These are phyloP conservation scores for Paraurostyla sp. DNA, from an alignment of 73 alveolate genomes.

Conservation along the genomic window DNA sequence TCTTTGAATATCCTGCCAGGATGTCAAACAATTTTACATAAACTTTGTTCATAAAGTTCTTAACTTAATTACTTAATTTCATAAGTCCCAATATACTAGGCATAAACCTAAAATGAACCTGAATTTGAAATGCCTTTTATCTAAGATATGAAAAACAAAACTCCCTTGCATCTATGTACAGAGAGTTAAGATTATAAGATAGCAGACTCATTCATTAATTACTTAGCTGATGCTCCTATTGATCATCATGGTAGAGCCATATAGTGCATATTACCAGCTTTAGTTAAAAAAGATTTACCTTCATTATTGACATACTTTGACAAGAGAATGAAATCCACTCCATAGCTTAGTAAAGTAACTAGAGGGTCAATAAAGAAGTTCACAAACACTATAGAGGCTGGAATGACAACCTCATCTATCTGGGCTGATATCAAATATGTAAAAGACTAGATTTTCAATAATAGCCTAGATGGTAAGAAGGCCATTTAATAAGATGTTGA, in stretches of 20 bases:
- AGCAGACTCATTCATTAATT: conserved; percentile 9
- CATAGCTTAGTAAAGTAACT: neutral
- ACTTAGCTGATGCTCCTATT: conserved; percentile 46
- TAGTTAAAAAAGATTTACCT: conserved; percentile 6
- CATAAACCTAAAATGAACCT: neutral
- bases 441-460: neutral
- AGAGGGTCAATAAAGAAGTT: conserved; percentile 8
- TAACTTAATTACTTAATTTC: neutral
- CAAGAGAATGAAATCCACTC: neutral
- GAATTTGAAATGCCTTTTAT: conserved; percentile 63
- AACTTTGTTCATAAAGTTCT: neutral
- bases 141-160: neutral
- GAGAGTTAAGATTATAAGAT: conserved; percentile 34
- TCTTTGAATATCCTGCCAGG: conserved; percentile 54
- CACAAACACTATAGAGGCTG: neutral
- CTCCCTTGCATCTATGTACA: conserved; percentile 19
- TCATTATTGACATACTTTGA: neutral
- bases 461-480: neutral
- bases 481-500: conserved; percentile 14
- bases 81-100: neutral
- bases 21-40: conserved; percentile 35
- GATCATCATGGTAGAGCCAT: conserved; percentile 52
- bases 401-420: conserved; percentile 1
- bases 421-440: neutral
- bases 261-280: neutral